Percentiles rank a stretch among this genome's conserved stretches.
phyloP scores from a whole-genome alignment of 129 eudicot species.

The Tagetes erecta region DNA sequence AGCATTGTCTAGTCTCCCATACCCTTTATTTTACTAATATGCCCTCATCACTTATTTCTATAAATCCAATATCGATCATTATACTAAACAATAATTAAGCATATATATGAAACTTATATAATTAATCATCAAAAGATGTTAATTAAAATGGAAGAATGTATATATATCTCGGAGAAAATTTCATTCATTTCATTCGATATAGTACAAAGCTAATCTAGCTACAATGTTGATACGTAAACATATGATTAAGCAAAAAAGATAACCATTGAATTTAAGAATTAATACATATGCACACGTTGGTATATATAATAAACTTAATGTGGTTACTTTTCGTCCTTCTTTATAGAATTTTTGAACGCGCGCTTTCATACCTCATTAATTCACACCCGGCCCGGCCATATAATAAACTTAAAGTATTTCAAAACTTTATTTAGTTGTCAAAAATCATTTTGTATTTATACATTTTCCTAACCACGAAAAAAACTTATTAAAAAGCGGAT shows the following conservation, averaged over 20 bases:
- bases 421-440: not conserved
- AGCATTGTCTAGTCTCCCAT: conserved; percentile 44
- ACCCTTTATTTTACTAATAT: conserved; percentile 24
- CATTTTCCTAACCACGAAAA: conserved; percentile 20
- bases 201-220: no score
- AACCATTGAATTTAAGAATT: not conserved
- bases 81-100: not conserved
- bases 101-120: no score
- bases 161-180: no score
- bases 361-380: no score
- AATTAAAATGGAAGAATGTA: no score
- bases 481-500: conserved; percentile 14
- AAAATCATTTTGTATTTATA: conserved; percentile 6
- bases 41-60: conserved; percentile 24
- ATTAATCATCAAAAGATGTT: no score
- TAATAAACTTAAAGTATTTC: not conserved
- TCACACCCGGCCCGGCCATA: not conserved
- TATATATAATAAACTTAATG: not conserved
- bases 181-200: no score
- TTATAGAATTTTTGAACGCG: not conserved
- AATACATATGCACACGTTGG: no score
- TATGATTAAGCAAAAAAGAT: not conserved
- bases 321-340: not conserved
- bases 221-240: not conserved
- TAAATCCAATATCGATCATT: conserved; percentile 7